Conservation (phyloP, 2,329 filamentous ascomycete species). For the Aspergillus pseudoglaucus region DNA sequence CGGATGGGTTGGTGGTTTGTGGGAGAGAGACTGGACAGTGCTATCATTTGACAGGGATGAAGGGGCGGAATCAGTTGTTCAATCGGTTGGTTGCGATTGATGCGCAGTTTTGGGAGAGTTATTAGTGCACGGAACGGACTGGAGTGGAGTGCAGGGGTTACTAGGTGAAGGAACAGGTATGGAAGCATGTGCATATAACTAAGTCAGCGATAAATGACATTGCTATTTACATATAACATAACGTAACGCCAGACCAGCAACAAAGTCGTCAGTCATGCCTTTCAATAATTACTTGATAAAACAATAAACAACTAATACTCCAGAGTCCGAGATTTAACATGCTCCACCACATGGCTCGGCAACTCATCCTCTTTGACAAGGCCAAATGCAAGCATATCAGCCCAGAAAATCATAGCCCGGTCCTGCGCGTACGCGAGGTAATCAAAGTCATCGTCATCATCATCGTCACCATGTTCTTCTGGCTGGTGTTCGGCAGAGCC, state of each 20-base stretch:
- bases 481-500: neutral
- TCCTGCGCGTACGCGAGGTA: conserved; percentile 90
- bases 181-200: too few species aligned
- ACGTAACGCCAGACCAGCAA: too few species aligned
- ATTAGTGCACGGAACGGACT: conserved; percentile 38
- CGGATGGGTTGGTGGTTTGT: conserved; percentile 65
- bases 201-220: too few species aligned
- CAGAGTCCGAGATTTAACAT: conserved; percentile 58
- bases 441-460: conserved; percentile 60
- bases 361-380: conserved; percentile 70
- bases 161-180: too few species aligned
- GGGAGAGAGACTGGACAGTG: conserved; percentile 47
- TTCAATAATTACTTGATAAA: too few species aligned
- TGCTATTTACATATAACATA: too few species aligned
- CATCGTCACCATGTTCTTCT: neutral
- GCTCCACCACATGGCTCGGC: conserved; percentile 57
- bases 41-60: conserved; percentile 63
- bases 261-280: too few species aligned
- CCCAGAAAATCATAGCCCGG: conserved; percentile 88
- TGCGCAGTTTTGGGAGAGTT: conserved; percentile 75
- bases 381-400: conserved; percentile 73
- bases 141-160: too few species aligned
- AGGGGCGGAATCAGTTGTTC: conserved; percentile 69
- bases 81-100: conserved; percentile 72
- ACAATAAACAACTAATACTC: conserved; percentile 45